Conservation (phyloP, 768 basidiomycete species). For the Pulveroboletus sp. region DNA sequence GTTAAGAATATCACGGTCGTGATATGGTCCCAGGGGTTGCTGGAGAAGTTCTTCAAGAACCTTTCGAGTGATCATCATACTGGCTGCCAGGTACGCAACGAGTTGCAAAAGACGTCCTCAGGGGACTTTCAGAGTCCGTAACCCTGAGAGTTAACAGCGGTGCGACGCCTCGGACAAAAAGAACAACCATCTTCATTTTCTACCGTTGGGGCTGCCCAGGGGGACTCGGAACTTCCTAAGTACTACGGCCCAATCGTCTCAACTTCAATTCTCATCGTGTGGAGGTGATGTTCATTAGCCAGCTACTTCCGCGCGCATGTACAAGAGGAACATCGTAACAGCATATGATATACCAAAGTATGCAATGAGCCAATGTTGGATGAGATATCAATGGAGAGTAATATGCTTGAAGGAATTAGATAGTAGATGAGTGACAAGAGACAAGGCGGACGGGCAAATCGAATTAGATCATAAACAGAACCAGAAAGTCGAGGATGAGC, state of each 20-base stretch:
- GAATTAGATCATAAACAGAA: slow-evolving; percentile 31
- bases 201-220: no score
- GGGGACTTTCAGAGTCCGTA: no score
- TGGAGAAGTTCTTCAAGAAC: slow-evolving; percentile 23
- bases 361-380: slow-evolving; percentile 24
- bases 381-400: slow-evolving; percentile 22
- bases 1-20: slow-evolving; percentile 23
- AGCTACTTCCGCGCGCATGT: slow-evolving; percentile 24
- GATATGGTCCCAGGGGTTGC: slow-evolving; percentile 30
- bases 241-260: no score
- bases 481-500: slow-evolving; percentile 15
- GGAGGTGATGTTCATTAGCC: slow-evolving; percentile 15
- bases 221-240: no score
- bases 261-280: slow-evolving; percentile 3
- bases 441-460: slow-evolving; percentile 19
- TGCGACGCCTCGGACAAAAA: neutral
- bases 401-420: slow-evolving; percentile 22
- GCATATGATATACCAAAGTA: slow-evolving; percentile 29
- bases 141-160: no score
- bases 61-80: slow-evolving; percentile 21
- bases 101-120: no score
- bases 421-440: slow-evolving; percentile 24
- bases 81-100: no score
- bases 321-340: slow-evolving; percentile 30
- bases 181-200: no score